Evolutionary conservation across 331 rosid species (phyloP).

Genomic region (Malus hybrid): DNA sequence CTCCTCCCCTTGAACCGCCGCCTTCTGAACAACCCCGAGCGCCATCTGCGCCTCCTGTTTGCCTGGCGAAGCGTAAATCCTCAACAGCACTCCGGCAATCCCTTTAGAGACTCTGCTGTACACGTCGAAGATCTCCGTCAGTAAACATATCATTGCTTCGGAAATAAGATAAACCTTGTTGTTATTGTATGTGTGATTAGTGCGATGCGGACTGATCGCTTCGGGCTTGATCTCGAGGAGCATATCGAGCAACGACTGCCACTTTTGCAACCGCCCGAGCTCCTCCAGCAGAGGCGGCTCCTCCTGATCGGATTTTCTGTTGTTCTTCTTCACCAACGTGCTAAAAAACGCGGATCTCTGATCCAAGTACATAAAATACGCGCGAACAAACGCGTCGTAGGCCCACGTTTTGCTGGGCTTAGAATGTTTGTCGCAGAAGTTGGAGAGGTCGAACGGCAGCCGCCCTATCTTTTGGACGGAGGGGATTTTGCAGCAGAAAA

Average conservation of each 20-base stretch:
- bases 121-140: conserved; percentile 53
- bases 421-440: conserved; percentile 40
- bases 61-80: conserved; percentile 36
- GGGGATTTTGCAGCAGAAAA: conserved; percentile 46
- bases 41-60: conserved; percentile 44
- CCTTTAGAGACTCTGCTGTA: conserved; percentile 48
- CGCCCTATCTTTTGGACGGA: conserved; percentile 45
- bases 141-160: conserved; percentile 77
- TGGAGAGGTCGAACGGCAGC: conserved; percentile 62
- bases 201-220: not conserved
- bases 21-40: conserved; percentile 43
- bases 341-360: conserved; percentile 18
- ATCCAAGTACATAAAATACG: conserved; percentile 58
- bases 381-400: conserved; percentile 38
- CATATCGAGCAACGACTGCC: conserved; percentile 49
- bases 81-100: conserved; percentile 37
- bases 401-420: conserved; percentile 21
- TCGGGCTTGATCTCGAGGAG: conserved; percentile 49
- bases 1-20: conserved; percentile 40
- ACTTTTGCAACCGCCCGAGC: conserved; percentile 31
- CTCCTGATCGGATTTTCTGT: not conserved
- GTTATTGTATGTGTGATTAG: not conserved
- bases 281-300: conserved; percentile 44
- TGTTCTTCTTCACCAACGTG: not conserved
- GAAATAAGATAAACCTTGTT: conserved; percentile 25